Conservation (phyloP, 139 green algal genomes). For the Chlamydomonas schloesseri region DNA sequence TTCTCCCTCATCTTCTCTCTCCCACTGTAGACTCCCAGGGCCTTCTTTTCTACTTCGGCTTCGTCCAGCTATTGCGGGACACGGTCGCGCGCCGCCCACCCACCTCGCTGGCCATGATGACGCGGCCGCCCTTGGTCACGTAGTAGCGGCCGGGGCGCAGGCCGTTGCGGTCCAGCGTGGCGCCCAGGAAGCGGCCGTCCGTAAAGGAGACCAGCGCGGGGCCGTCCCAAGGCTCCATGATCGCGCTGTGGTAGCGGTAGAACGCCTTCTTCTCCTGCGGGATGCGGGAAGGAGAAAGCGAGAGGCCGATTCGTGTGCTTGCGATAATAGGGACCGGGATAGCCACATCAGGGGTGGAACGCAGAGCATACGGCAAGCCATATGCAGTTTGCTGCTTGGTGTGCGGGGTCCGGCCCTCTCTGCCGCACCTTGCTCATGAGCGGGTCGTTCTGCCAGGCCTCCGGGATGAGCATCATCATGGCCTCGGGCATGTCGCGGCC, state of each 20-base stretch:
- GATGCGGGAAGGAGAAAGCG: too few relatives aligned
- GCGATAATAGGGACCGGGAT: too few relatives aligned
- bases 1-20: too few relatives aligned
- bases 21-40: too few relatives aligned
- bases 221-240: constrained; percentile 98
- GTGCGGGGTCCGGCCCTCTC: neutral
- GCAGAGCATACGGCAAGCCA: too few relatives aligned
- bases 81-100: too few relatives aligned
- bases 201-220: constrained; percentile 94
- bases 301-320: too few relatives aligned
- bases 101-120: constrained; percentile 74
- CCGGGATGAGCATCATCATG: constrained; percentile 98
- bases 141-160: constrained; percentile 97
- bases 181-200: constrained; percentile 93
- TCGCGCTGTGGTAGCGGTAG: constrained; percentile 91
- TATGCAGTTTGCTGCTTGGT: neutral
- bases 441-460: constrained; percentile 94
- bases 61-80: too few relatives aligned
- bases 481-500: constrained; percentile 89
- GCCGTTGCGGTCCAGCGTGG: constrained; percentile 96
- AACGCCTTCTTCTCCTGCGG: constrained; percentile 87
- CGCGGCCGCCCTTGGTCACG: constrained; percentile 85
- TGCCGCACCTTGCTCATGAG: constrained; percentile 77
- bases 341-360: too few relatives aligned
- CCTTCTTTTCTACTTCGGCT: too few relatives aligned